Evolutionary conservation across 768 basidiomycete species (phyloP), one percentile per base, ranked within the genome.

Genomic region (Tubosaeta sp.): DNA sequence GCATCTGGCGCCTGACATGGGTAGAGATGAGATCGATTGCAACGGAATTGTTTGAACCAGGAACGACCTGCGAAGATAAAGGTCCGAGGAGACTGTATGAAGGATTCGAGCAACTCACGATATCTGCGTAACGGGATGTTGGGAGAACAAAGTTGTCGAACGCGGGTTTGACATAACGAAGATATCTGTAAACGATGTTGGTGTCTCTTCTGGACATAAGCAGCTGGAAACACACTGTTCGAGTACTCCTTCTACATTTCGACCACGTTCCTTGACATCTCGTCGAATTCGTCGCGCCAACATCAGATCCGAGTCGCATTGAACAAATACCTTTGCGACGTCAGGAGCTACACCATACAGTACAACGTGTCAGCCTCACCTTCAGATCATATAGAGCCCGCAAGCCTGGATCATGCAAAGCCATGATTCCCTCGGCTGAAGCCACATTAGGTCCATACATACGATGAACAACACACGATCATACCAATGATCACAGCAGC

Each of bases 241-340:
- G 10, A 97, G 78, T 44, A 97, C 80, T 2, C 95, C 94, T 4
- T 84, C 83, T 0, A 97, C 86, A 49, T 77, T 83, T 48, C 96
- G 74, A 0, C 90, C 91, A 40, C 96, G 81, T 66, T 99, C 94
- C 59, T 83, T 80, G 16, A 90, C 81, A 61, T 98, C 96, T 48
- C 96, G 78, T 55, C 81, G 76, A 48, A 99, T 87, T 34, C 96
- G 82, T 51, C 96, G 82, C 1, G 95, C 92, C 43, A 99, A 84
- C 96, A 99, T 99, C 19, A 98, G 73, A 67, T 99, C 96, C 8
- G 94, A 87, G 65, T 98, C 94, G 52, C 87, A 90, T 73, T 95
- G 90, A 7, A 94, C 92, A 56, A 91, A 94, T 4, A 94, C 76
- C 87, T 90, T 48, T 8, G 42, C 7, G 14, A 27, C 3, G 30